Conservation (phyloP, 805 yeast species). For the Starmera caribaea region DNA sequence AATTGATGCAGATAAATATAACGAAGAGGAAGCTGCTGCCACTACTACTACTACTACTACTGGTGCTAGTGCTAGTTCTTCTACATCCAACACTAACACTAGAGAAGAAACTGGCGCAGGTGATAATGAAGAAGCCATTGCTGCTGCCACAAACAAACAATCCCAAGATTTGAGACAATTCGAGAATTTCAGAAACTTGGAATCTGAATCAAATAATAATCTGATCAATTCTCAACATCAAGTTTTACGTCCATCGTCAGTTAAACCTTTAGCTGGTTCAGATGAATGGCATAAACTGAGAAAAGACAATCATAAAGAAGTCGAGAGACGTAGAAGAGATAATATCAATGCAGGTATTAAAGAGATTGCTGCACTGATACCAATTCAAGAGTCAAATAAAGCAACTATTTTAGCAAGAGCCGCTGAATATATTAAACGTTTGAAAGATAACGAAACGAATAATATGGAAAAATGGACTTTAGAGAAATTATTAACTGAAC, state of each 20-base stretch:
- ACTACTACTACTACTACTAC: neutral
- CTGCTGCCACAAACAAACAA: neutral
- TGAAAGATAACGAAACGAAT: conserved; percentile 83
- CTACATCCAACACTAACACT: conserved; percentile 3
- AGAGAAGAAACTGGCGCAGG: conserved; percentile 6
- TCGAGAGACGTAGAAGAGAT: conserved; percentile 87
- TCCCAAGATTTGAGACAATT: conserved; percentile 1
- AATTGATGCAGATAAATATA: too few species aligned
- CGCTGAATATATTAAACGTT: conserved; percentile 80
- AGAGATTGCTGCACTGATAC: conserved; percentile 67
- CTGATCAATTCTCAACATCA: conserved; percentile 5
- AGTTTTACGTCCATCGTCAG: conserved; percentile 8
- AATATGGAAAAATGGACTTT: conserved; percentile 92
- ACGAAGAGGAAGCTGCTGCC: conserved; percentile 3
- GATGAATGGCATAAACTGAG: conserved; percentile 80
- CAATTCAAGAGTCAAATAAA: conserved; percentile 80
- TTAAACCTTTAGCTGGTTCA: conserved; percentile 60
- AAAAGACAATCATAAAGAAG: conserved; percentile 90
- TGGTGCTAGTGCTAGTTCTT: neutral
- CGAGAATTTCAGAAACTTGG: too few species aligned
- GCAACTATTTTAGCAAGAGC: conserved; percentile 84
- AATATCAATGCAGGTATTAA: conserved; percentile 81
- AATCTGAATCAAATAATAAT: neutral
- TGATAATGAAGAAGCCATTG: conserved; percentile 1
- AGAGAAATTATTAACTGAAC: conserved; percentile 87